A percentile compares a stretch with the other conserved stretches of the same genome.
Conservation (phyloP, 2,329 filamentous ascomycete species). For the Lomentospora prolificans region DNA sequence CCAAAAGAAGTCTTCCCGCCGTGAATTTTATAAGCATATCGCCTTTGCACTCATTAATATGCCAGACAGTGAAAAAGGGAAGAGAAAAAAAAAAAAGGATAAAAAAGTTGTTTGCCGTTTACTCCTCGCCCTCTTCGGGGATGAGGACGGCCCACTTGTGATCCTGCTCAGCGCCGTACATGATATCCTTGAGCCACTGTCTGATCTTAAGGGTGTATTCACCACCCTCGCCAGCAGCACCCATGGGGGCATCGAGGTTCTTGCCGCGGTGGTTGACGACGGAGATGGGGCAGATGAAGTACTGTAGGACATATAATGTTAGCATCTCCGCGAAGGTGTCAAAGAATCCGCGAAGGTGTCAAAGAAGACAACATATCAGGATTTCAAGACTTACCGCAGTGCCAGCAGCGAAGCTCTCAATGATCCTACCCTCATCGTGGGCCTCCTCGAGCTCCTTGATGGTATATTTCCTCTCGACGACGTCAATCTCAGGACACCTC, state of each 20-base stretch:
- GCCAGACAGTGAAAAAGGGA: too few relatives aligned
- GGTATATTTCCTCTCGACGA: conserved; percentile 75
- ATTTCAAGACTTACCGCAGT: conserved; percentile 59
- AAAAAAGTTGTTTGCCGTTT: too few relatives aligned
- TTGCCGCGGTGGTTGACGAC: conserved; percentile 57
- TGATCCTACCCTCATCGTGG: conserved; percentile 59
- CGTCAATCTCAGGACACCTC: conserved; percentile 52
- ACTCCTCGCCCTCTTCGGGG: conserved; percentile 32
- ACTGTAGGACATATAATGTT: conserved; percentile 34
- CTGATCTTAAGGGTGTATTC: conserved; percentile 54
- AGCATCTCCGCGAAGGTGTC: conserved; percentile 10
- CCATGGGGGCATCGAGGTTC: conserved; percentile 54
- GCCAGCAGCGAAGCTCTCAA: conserved; percentile 80
- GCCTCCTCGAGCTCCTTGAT: conserved; percentile 71
- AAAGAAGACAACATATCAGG: not conserved
- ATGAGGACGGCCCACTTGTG: conserved; percentile 64
- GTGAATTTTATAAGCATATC: too few relatives aligned
- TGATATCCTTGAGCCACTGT: conserved; percentile 59
- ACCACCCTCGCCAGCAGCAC: conserved; percentile 38
- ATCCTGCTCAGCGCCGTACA: conserved; percentile 56
- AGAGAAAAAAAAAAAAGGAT: too few relatives aligned
- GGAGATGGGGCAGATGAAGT: conserved; percentile 60
- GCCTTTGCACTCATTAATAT: too few relatives aligned
- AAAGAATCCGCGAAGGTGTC: conserved; percentile 5
- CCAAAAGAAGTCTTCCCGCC: too few relatives aligned